phyloP scores from a whole-genome alignment of 179 eudicot species.

The Actinidia chinensis region DNA sequence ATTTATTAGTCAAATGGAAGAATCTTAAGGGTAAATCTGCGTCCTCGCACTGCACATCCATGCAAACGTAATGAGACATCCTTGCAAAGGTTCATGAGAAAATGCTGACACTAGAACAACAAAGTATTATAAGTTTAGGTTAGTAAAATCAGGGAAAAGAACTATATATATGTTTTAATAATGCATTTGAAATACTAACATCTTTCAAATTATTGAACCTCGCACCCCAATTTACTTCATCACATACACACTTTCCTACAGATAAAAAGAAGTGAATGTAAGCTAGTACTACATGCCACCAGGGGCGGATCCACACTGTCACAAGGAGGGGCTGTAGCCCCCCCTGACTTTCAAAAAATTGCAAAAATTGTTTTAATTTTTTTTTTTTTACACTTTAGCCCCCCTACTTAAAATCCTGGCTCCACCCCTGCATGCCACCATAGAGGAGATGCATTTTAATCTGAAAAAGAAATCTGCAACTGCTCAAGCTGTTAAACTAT shows the following conservation, averaged over 20 bases:
- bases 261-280: neutral
- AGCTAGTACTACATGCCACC: too few relatives aligned
- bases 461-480: neutral
- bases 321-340: too few relatives aligned
- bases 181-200: conserved; percentile 41
- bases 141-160: conserved; percentile 14
- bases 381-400: too few relatives aligned
- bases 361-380: too few relatives aligned
- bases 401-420: too few relatives aligned
- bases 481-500: neutral
- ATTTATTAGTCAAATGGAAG: neutral
- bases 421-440: too few relatives aligned
- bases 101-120: conserved; percentile 57
- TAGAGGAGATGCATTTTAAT: neutral
- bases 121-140: conserved; percentile 13
- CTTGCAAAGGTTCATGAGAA: conserved; percentile 74
- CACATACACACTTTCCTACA: conserved; percentile 92
- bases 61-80: conserved; percentile 87
- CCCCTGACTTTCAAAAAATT: too few relatives aligned
- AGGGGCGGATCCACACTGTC: too few relatives aligned
- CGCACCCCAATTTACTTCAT: conserved; percentile 99
- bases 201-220: conserved; percentile 74
- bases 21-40: conserved; percentile 82
- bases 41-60: conserved; percentile 80
- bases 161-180: neutral